These are phyloP conservation scores for Trebouxia sp. DNA, from an alignment of 139 green algal species.

Conservation along the genomic window DNA sequence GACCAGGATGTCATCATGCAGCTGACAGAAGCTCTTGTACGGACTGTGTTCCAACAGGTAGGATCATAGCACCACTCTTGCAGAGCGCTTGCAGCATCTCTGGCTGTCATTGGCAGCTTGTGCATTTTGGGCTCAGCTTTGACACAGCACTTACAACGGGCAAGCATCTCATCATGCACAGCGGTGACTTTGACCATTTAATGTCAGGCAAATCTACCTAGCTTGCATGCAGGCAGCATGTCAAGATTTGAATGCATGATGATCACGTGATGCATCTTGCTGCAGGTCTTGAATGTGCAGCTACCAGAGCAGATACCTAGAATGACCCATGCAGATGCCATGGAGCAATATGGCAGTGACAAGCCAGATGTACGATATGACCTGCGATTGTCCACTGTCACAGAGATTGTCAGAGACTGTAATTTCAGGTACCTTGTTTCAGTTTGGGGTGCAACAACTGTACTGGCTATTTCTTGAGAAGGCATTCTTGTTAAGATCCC, in stretches of 20 bases:
- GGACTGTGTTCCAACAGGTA: constrained; percentile 66
- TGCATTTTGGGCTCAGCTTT: no score
- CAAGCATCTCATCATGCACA: background rate
- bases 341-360: constrained; percentile 80
- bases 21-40: constrained; percentile 85
- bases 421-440: constrained; percentile 63
- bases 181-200: background rate
- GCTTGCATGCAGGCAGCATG: background rate
- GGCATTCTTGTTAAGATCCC: no score
- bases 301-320: constrained; percentile 74
- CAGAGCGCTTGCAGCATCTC: no score
- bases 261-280: background rate
- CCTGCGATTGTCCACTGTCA: constrained; percentile 76
- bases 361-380: constrained; percentile 91
- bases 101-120: no score
- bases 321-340: constrained; percentile 91
- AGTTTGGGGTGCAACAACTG: no score
- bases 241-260: background rate
- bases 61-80: no score
- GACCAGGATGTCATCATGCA: constrained; percentile 82
- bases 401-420: constrained; percentile 59
- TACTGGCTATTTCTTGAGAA: no score
- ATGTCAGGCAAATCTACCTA: background rate
- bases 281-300: constrained; percentile 56
- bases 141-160: background rate